These are phyloP conservation scores for Quercus gilva DNA, from an alignment of 306 rosid genomes.

Conservation along the genomic window DNA sequence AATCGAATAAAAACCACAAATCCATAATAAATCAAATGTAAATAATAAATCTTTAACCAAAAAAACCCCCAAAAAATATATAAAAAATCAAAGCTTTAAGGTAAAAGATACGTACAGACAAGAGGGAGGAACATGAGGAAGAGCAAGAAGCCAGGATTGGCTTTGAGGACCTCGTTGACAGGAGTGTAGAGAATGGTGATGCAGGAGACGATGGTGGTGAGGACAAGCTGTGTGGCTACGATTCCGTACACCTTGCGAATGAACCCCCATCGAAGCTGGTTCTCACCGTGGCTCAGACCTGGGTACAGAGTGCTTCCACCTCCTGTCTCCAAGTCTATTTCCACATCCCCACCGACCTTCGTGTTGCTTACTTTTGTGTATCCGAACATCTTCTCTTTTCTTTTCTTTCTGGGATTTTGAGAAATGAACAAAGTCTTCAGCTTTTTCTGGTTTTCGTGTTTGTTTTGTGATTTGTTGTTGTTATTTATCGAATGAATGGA, in stretches of 20 bases:
- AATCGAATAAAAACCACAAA: too few species aligned
- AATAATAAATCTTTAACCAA: neutral
- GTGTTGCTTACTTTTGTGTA: conserved; percentile 47
- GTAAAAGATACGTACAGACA: conserved; percentile 43
- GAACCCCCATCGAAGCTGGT: conserved; percentile 98
- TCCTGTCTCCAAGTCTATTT: conserved; percentile 82
- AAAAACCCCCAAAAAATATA: neutral
- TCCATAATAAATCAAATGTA: neutral
- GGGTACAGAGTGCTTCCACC: conserved; percentile 58
- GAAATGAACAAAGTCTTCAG: neutral
- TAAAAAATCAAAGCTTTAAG: neutral
- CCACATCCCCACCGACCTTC: conserved; percentile 41
- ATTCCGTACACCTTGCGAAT: conserved; percentile 94
- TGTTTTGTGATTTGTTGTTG: neutral
- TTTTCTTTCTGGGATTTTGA: conserved; percentile 3
- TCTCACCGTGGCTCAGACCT: conserved; percentile 70
- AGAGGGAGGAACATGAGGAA: conserved; percentile 78
- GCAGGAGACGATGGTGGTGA: conserved; percentile 75
- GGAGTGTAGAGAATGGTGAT: conserved; percentile 71
- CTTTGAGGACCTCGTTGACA: conserved; percentile 74
- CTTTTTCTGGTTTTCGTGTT: neutral
- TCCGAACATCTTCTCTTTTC: conserved; percentile 26
- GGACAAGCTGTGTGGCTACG: conserved; percentile 74
- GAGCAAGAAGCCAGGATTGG: conserved; percentile 65
- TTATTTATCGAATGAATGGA: neutral